Evolutionary conservation across 805 yeast genomes (phyloP), one percentile per base, ranked within the genome.

Genomic region (Wickerhamomyces mucosus): DNA sequence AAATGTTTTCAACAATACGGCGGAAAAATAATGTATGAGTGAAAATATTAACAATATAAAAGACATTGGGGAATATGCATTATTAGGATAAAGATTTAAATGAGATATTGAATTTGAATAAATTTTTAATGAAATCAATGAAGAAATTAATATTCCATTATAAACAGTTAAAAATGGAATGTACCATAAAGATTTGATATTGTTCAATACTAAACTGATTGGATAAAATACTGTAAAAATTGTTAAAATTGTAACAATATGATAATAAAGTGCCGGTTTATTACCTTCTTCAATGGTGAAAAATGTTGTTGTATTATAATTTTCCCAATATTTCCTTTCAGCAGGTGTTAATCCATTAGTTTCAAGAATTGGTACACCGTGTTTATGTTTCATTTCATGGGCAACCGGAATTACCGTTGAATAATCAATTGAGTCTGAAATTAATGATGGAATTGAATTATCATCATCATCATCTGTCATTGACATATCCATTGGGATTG

Each of bases 281-380:
- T 66, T 65, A 4, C 73, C 65, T 3, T 67, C 43, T 0, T 65
- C 67, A 10, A 70, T 48, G 7, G 71, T 75, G 57, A 83, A 75
- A 52, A 67, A 86, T 4, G 84, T 76, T 2, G 89, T 78, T 11
- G 94, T 74, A 48, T 81, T 75, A 56, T 86, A 88, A 17, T 56
- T 51, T 29, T 74, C 75, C 96, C 96, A 88, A 55, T 69, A 88
- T 18, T 65, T 51, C 34, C 74, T 60, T 53, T 86, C 95, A 27
- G 75, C 80, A 1, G 88, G 78, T 13, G 75, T 65, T 29, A 88
- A 64, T 14, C 71, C 48, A 2, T 81, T 78, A 6, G 13, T 12
- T 37, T 67, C 51, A 28, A 86, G 61, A 26, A 88, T 82, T 1
- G 94, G 88, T 41, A 71, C 47, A 1, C 94, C 94, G 48, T 84